Evolutionary conservation across 345 rosid species (phyloP).

Genomic region (Sisymbrium altissimum): DNA sequence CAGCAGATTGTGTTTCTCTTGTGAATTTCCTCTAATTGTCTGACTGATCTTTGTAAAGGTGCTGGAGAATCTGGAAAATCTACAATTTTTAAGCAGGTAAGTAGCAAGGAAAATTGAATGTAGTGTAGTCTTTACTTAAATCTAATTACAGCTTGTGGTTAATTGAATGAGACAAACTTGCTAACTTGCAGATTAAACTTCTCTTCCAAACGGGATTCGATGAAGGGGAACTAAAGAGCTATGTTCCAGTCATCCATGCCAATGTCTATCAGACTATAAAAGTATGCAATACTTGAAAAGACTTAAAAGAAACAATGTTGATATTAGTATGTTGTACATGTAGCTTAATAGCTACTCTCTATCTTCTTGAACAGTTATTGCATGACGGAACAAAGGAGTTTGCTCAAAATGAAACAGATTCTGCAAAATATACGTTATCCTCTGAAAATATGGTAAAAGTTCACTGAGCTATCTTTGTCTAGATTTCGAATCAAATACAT

Average conservation of each 20-base stretch:
- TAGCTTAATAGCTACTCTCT: slow-evolving; percentile 3
- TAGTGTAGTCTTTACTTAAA: not conserved
- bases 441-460: slow-evolving; percentile 66
- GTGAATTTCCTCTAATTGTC: not conserved
- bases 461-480: not conserved
- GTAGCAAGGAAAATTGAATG: not conserved
- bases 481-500: not conserved
- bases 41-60: slow-evolving; percentile 43
- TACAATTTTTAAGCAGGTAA: slow-evolving; percentile 98
- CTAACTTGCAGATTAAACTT: slow-evolving; percentile 72
- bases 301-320: not conserved
- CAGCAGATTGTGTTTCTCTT: not conserved
- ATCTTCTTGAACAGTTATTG: slow-evolving; percentile 61
- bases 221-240: slow-evolving; percentile 82
- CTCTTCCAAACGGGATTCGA: slow-evolving; percentile 97
- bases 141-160: not conserved
- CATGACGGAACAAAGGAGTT: slow-evolving; percentile 93
- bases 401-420: slow-evolving; percentile 71
- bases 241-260: slow-evolving; percentile 90
- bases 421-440: slow-evolving; percentile 59
- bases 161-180: not conserved
- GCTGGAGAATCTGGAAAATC: slow-evolving; percentile 99
- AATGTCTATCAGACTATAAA: slow-evolving; percentile 97
- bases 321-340: not conserved
- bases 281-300: slow-evolving; percentile 73